Conservation (phyloP, 345 rosid species). For the Rhodomyrtus tomentosa region DNA sequence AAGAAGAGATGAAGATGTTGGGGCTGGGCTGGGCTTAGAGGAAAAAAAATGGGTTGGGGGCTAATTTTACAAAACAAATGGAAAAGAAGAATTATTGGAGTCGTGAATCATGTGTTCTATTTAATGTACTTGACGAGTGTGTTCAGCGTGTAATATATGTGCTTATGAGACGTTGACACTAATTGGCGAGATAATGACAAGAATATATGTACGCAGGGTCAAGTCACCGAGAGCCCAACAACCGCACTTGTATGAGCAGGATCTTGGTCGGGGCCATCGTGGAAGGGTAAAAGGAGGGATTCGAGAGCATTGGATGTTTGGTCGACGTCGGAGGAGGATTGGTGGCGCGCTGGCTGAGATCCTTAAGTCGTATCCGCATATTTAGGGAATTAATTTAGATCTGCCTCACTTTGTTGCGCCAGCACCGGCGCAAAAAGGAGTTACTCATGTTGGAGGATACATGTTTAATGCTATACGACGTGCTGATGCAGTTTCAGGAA, state of each 20-base stretch:
- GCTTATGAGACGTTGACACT: neutral
- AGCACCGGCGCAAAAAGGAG: neutral
- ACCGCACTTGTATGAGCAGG: neutral
- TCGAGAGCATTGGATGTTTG: neutral
- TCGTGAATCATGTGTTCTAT: too few relatives aligned
- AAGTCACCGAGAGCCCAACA: neutral
- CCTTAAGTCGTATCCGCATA: slow-evolving; percentile 1
- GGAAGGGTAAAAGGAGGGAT: neutral
- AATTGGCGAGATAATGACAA: neutral
- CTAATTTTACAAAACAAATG: too few relatives aligned
- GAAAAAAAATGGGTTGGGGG: too few relatives aligned
- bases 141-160: too few relatives aligned
- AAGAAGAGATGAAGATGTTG: too few relatives aligned
- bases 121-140: too few relatives aligned
- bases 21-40: too few relatives aligned
- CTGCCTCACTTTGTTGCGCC: slow-evolving; percentile 6
- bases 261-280: neutral
- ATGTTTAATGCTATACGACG: neutral
- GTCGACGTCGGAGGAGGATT: slow-evolving; percentile 15
- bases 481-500: neutral
- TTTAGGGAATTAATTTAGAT: slow-evolving; percentile 9
- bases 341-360: neutral
- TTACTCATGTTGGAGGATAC: slow-evolving; percentile 7
- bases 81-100: too few relatives aligned
- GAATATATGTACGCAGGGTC: neutral